phyloP scores from a whole-genome alignment of 1,284 basidiomycete species.

The Neonothopanus nambi region DNA sequence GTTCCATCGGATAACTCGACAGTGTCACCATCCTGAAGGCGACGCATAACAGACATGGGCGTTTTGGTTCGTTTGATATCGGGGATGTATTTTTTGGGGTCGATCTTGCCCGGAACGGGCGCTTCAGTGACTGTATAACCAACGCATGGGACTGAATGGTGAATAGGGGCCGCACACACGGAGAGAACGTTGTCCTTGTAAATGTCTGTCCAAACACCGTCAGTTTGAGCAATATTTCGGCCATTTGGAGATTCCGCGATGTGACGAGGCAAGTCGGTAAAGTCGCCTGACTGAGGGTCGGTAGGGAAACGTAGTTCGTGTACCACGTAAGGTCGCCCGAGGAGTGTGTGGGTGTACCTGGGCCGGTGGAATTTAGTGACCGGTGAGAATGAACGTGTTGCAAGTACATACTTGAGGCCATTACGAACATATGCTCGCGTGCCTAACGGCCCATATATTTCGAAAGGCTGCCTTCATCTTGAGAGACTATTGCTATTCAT shows the following conservation, averaged over 20 bases:
- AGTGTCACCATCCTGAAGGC: constrained; percentile 68
- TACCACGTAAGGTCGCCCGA: constrained; percentile 80
- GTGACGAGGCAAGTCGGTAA: constrained; percentile 46
- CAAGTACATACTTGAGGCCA: constrained; percentile 43
- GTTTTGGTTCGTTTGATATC: constrained; percentile 71
- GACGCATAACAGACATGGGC: constrained; percentile 70
- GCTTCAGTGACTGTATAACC: constrained; percentile 83
- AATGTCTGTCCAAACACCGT: constrained; percentile 76
- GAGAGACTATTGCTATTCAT: constrained; percentile 3
- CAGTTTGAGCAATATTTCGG: constrained; percentile 60
- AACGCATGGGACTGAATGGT: constrained; percentile 81
- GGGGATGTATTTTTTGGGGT: constrained; percentile 63
- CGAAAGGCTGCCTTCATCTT: constrained; percentile 49
- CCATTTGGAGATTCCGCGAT: constrained; percentile 65
- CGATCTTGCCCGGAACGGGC: constrained; percentile 75
- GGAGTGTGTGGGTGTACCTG: constrained; percentile 67
- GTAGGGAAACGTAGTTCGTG: constrained; percentile 78
- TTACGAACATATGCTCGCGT: constrained; percentile 82
- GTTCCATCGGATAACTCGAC: constrained; percentile 79
- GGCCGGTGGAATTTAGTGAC: too few species aligned
- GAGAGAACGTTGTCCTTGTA: constrained; percentile 59
- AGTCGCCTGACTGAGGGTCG: constrained; percentile 52
- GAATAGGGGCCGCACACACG: constrained; percentile 84
- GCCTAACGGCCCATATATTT: constrained; percentile 89
- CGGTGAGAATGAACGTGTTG: too few species aligned